Evolutionary conservation across 495 filamentous ascomycete species (phyloP).

Genomic region (Daldinia decipiens): DNA sequence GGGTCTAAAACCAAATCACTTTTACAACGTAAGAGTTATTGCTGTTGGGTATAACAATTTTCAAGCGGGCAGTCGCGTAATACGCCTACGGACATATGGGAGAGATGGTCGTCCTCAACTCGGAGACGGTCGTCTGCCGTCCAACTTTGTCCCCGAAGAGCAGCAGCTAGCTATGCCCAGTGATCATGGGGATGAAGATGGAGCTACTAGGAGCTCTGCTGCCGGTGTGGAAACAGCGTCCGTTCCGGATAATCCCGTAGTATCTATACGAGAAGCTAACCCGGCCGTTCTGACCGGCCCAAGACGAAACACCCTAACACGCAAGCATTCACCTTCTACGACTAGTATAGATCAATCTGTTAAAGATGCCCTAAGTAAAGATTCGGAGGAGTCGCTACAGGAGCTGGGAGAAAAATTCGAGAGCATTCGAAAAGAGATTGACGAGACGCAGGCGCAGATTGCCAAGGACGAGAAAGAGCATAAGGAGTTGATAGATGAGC

Average conservation of each 20-base stretch:
- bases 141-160: conserved; percentile 62
- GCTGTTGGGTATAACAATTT: conserved; percentile 90
- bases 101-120: conserved; percentile 65
- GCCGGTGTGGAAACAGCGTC: conserved; percentile 66
- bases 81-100: conserved; percentile 77
- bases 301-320: conserved; percentile 73
- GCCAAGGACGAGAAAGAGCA: conserved; percentile 75
- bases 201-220: conserved; percentile 52
- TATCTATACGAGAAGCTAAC: conserved; percentile 72
- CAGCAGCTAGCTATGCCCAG: conserved; percentile 52
- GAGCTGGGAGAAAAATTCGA: conserved; percentile 78
- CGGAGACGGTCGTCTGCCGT: conserved; percentile 62
- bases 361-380: conserved; percentile 56
- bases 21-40: conserved; percentile 91
- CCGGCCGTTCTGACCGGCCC: conserved; percentile 62
- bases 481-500: conserved; percentile 76
- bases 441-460: conserved; percentile 64
- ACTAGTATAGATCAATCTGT: conserved; percentile 66
- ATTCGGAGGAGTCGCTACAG: conserved; percentile 58
- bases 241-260: conserved; percentile 59
- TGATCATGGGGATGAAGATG: conserved; percentile 53
- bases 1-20: conserved; percentile 83
- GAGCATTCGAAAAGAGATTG: conserved; percentile 73
- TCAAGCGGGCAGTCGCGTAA: conserved; percentile 83
- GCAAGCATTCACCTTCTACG: conserved; percentile 80